phyloP scores from a whole-genome alignment of 2,329 filamentous ascomycete species.

The Leptographium radiaticola region DNA sequence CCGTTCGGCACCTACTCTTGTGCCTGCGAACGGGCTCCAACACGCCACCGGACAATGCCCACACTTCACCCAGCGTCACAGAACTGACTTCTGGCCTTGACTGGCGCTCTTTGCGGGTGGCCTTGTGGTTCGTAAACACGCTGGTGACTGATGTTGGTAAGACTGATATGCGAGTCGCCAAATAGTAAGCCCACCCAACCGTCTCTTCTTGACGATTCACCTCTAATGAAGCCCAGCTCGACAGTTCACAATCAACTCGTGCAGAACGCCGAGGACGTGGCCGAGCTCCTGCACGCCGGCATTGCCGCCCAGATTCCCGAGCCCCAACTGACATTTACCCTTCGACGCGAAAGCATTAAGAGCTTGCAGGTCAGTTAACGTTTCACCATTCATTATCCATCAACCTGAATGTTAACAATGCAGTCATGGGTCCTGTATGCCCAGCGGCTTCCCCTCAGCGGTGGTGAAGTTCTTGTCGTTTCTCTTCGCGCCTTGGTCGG shows the following conservation, averaged over 20 bases:
- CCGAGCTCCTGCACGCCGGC: constrained; percentile 27
- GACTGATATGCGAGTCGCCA: constrained; percentile 47
- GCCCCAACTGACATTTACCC: constrained; percentile 12
- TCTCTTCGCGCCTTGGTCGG: constrained; percentile 47
- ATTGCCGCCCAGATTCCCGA: constrained; percentile 5
- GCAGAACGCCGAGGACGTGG: constrained; percentile 35
- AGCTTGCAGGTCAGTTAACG: constrained; percentile 42
- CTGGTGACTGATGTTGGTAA: constrained; percentile 57
- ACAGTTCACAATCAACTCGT: constrained; percentile 37
- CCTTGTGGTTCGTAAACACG: constrained; percentile 51
- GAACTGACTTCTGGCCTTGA: constrained; percentile 32
- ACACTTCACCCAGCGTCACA: constrained; percentile 27
- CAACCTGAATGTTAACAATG: background rate
- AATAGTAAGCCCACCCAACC: constrained; percentile 30
- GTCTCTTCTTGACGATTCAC: background rate
- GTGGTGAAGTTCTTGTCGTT: constrained; percentile 41
- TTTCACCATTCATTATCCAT: background rate
- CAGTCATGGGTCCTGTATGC: constrained; percentile 65
- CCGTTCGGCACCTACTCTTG: constrained; percentile 48
- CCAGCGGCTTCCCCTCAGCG: constrained; percentile 43
- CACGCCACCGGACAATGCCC: constrained; percentile 33
- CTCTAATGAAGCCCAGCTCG: constrained; percentile 9
- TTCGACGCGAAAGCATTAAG: constrained; percentile 42
- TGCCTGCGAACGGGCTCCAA: constrained; percentile 38
- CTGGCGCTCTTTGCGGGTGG: constrained; percentile 37